Percentiles rank a stretch among this genome's conserved stretches.
Evolutionary conservation across 1,139 yeast genomes (phyloP).

Genomic region (Yarrowia galli): DNA sequence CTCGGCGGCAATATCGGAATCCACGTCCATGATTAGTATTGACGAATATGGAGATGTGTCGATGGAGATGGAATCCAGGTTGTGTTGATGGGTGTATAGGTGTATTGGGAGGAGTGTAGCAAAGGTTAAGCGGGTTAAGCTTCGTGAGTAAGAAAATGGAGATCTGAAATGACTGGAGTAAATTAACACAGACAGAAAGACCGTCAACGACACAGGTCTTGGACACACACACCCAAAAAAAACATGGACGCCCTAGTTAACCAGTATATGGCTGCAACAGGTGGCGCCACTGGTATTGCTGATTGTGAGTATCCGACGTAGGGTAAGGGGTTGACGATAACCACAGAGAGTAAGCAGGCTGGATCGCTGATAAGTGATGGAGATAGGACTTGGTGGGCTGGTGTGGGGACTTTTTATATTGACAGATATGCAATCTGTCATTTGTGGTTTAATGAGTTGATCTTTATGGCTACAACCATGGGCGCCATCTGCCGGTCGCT

Average conservation of each 20-base stretch:
- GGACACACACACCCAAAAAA: too few species aligned
- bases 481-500: too few species aligned
- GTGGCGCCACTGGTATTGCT: conserved; percentile 25
- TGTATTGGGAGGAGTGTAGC: conserved; percentile 1
- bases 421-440: too few species aligned
- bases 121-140: background rate
- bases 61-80: background rate
- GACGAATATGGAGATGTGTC: background rate
- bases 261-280: conserved; percentile 30
- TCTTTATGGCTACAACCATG: too few species aligned
- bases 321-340: too few species aligned
- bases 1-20: conserved; percentile 32
- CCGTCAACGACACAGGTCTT: background rate
- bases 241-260: conserved; percentile 33
- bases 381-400: too few species aligned
- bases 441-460: too few species aligned
- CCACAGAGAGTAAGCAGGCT: too few species aligned
- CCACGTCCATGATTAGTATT: conserved; percentile 9
- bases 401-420: too few species aligned
- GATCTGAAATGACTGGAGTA: background rate
- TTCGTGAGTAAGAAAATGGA: conserved; percentile 11
- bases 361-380: too few species aligned
- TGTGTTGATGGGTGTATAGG: conserved; percentile 2
- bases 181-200: background rate
- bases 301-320: conserved; percentile 41